A percentile compares a stretch with the other conserved stretches of the same genome.
Conservation (phyloP, 2,329 filamentous ascomycete species). For the Alternaria tenuissima region DNA sequence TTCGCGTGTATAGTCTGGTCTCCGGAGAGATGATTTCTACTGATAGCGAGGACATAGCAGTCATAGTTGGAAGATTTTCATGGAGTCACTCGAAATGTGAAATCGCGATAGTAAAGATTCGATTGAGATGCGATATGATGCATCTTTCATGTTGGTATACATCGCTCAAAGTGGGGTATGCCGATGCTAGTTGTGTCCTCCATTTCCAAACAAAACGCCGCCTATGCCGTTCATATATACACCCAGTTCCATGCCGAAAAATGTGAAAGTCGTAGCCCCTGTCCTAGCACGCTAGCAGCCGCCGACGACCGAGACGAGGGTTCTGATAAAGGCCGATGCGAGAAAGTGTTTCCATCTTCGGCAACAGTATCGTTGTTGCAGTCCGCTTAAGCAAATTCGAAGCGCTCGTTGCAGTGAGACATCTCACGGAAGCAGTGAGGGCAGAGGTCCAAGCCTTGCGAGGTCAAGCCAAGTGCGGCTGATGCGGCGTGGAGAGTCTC, state of each 20-base stretch:
- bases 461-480: constrained; percentile 26
- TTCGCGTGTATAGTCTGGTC: too few species aligned
- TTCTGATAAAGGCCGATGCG: constrained; percentile 1
- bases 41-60: too few species aligned
- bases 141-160: background rate
- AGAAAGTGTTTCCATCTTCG: background rate
- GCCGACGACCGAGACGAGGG: background rate
- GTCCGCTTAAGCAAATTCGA: constrained; percentile 29
- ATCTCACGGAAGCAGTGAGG: constrained; percentile 40
- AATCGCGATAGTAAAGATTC: background rate
- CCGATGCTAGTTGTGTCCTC: background rate
- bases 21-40: too few species aligned
- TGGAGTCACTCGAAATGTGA: too few species aligned
- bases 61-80: too few species aligned
- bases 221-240: background rate
- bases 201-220: constrained; percentile 8
- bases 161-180: constrained; percentile 16
- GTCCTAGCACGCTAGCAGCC: background rate
- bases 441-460: constrained; percentile 36
- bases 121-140: constrained; percentile 11
- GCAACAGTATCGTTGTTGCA: background rate
- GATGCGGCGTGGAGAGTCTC: constrained; percentile 35
- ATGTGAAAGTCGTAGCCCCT: constrained; percentile 5
- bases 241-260: constrained; percentile 3
- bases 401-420: constrained; percentile 37